Evolutionary conservation across 2,329 filamentous ascomycete genomes (phyloP).

Genomic region (Arthroderma sp.): DNA sequence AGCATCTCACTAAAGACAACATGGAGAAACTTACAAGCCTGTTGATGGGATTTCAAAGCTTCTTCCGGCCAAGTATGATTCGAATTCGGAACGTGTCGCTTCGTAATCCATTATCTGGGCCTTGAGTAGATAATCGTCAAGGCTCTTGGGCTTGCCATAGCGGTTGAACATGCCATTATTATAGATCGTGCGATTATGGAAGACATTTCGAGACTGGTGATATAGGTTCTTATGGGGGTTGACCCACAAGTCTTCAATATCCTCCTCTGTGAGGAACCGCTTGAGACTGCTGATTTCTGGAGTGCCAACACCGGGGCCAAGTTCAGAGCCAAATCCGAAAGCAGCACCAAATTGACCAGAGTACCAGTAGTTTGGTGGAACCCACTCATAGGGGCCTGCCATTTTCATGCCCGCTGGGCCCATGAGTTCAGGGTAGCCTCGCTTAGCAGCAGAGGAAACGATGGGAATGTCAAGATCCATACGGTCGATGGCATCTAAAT

Average conservation of each 20-base stretch:
- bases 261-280: conserved; percentile 38
- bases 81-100: conserved; percentile 46
- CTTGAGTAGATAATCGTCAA: conserved; percentile 47
- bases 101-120: conserved; percentile 52
- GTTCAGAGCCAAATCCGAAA: conserved; percentile 52
- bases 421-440: conserved; percentile 39
- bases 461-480: conserved; percentile 45
- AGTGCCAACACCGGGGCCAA: conserved; percentile 49
- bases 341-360: conserved; percentile 41
- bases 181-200: conserved; percentile 43
- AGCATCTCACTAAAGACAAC: neutral
- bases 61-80: conserved; percentile 42
- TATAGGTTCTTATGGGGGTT: conserved; percentile 40
- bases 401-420: conserved; percentile 51
- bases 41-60: conserved; percentile 41
- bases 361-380: conserved; percentile 53
- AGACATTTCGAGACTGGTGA: conserved; percentile 46
- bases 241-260: conserved; percentile 45
- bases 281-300: conserved; percentile 42
- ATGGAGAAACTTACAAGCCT: conserved; percentile 26
- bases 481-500: conserved; percentile 36
- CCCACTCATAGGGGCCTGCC: conserved; percentile 54
- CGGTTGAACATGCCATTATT: conserved; percentile 41
- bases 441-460: conserved; percentile 43
- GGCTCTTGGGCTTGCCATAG: conserved; percentile 38